Evolutionary conservation across 495 filamentous ascomycete species (phyloP), one percentile per base, ranked within the genome.

Genomic region (Hypoxylon intermedium): DNA sequence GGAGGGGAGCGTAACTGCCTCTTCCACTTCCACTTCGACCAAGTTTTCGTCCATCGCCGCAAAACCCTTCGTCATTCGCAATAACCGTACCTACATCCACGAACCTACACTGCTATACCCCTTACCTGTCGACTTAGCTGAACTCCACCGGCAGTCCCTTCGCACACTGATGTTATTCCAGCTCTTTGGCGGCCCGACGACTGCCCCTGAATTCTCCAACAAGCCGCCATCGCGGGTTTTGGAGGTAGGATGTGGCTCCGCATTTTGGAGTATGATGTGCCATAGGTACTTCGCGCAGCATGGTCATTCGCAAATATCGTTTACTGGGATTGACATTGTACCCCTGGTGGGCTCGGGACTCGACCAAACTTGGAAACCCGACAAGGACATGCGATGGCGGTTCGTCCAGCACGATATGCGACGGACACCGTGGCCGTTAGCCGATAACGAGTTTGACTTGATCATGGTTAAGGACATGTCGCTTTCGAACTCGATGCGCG

Each of bases 331-430:
- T 47, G 93, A 98, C 72, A 83, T 96, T 30, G 87, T 89, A 19
- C 85, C 89, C 2, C 71, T 96, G 9, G 86, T 89, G 5, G 86
- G 91, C 56, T 75, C 92, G 67, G 86, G 72, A 24, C 65, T 62
- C 41, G 69, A 72, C 30, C 56, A 43, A 21, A 63, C 36, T 21
- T 60, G 59, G 59, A 68, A 69, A 13, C 77, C 78, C 0, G 75
- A 87, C 59, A 84, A 87, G 63, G 88, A 89, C 34, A 86, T 96
- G 75, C 86, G 88, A 63, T 96, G 91, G 91, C 84, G 84, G 12
- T 96, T 95, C 66, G 85, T 94, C 42, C 91, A 90, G 72, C 91
- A 95, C 70, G 91, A 96, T 72, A 65, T 94, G 51, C 88, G 91
- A 48, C 83, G 82, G 56, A 67, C 82, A 0, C 89, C 90, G 2